These are phyloP conservation scores for Phylloporus sp. DNA, from an alignment of 768 basidiomycete species.

Conservation along the genomic window DNA sequence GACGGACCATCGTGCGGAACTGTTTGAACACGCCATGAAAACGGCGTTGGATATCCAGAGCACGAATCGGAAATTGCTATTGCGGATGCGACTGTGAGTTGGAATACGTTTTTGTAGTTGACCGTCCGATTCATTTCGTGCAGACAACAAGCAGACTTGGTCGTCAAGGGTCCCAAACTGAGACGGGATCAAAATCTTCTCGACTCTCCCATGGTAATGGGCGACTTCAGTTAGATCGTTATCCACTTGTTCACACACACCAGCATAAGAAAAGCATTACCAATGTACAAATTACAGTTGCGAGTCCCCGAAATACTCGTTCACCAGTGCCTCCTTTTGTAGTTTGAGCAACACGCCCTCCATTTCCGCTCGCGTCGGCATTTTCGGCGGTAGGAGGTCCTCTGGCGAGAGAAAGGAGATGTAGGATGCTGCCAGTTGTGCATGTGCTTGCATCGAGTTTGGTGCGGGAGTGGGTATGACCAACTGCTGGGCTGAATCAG, in stretches of 20 bases:
- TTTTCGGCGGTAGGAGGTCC: conserved; percentile 65
- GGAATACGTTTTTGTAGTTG: not conserved
- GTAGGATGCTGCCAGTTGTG: conserved; percentile 58
- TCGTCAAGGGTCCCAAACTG: conserved; percentile 60
- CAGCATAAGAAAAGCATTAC: conserved; percentile 8
- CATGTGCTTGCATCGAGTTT: conserved; percentile 30
- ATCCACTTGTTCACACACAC: not conserved
- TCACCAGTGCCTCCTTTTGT: conserved; percentile 75
- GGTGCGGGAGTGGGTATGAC: not conserved
- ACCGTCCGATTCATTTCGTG: not conserved
- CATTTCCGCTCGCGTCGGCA: conserved; percentile 77
- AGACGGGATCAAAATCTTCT: conserved; percentile 22
- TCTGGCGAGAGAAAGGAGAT: conserved; percentile 74
- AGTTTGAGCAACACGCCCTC: conserved; percentile 68
- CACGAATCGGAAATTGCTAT: conserved; percentile 70
- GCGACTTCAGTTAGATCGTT: conserved; percentile 12
- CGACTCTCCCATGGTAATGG: conserved; percentile 16
- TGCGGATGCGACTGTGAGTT: conserved; percentile 78
- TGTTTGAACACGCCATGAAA: conserved; percentile 73
- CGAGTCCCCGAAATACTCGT: conserved; percentile 64
- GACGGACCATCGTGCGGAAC: conserved; percentile 69
- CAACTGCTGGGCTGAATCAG: conserved; percentile 7
- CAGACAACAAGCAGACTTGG: conserved; percentile 78
- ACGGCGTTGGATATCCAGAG: conserved; percentile 66
- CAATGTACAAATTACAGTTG: conserved; percentile 12